Evolutionary conservation across 2,329 filamentous ascomycete species (phyloP), one percentile per base, ranked within the genome.

Genomic region (Botrytis medusae): DNA sequence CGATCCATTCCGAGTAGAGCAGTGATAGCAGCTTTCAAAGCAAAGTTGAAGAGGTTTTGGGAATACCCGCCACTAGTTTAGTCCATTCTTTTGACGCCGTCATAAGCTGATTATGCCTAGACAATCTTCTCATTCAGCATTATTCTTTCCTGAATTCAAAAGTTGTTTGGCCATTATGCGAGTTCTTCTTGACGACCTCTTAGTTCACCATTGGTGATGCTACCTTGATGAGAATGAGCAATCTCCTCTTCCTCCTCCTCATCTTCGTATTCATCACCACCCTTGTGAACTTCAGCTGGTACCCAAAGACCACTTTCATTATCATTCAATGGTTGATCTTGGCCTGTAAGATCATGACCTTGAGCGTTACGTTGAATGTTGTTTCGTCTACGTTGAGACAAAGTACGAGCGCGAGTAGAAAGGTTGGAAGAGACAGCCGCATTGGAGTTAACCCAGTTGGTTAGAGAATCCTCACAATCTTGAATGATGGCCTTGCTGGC

Each of bases 401-500:
- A 88, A 25, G 92, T 97, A 78, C 95, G 93, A 59, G 95, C 90
- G 74, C 96, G 93, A 29, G 91, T 92, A 7, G 94, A 97, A 67
- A 99, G 90, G 82, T 93, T 95, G 76, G 95, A 91, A 73, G 88
- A 92, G 78, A 99, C 94, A 63, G 93, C 91, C 9, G 96, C 95
- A 81, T 97, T 96, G 80, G 94, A 91, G 73, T 90, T 89, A 57
- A 98, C 94, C 96, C 96, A 99, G 87, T 97, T 98, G 82, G 94
- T 98, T 75, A 99, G 90, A 2, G 96, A 89, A 82, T 98, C 95
- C 84, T 99, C 96, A 83, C 96, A 99, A 84, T 99, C 96, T 85
- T 99, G 96, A 81, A 99, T 98, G 84, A 99, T 98, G 76, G 93
- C 95, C 86, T 98, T 98, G 88, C 93, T 97, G 75, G 95, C 95